Conservation (phyloP, 2,329 filamentous ascomycete species). For the Alternaria solani region DNA sequence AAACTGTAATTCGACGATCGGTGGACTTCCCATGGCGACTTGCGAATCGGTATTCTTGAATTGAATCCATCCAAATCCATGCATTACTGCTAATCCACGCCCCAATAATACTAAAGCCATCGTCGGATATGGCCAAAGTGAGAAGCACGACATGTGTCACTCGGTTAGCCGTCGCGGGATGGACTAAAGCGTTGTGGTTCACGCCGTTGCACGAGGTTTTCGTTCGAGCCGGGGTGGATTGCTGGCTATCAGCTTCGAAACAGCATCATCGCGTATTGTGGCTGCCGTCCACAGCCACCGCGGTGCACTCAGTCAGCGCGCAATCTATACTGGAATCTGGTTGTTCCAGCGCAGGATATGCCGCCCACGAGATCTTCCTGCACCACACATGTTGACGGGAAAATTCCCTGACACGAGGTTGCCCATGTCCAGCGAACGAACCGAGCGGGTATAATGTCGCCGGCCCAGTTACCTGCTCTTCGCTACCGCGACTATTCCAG, state of each 20-base stretch:
- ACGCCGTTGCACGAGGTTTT: slow-evolving; percentile 7
- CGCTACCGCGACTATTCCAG: background rate
- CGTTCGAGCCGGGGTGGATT: background rate
- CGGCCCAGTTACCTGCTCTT: background rate
- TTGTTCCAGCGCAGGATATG: background rate
- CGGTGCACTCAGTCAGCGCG: background rate
- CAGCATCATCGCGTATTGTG: background rate
- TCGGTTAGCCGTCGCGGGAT: background rate
- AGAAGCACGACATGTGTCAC: slow-evolving; percentile 9
- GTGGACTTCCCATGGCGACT: background rate
- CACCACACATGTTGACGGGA: too few species aligned
- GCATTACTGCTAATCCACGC: background rate
- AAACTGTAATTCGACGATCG: background rate
- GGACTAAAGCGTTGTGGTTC: slow-evolving; percentile 2
- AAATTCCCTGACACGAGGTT: background rate
- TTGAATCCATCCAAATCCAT: background rate
- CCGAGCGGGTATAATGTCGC: background rate
- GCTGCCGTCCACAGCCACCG: background rate
- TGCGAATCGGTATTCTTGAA: background rate
- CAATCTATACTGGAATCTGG: too few species aligned
- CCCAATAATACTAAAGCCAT: background rate
- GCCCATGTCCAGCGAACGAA: background rate
- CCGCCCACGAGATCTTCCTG: background rate
- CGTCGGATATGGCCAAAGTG: background rate
- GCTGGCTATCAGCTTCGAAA: slow-evolving; percentile 10